phyloP scores from a whole-genome alignment of 1,284 basidiomycete species.

The Fereydounia khargensis region DNA sequence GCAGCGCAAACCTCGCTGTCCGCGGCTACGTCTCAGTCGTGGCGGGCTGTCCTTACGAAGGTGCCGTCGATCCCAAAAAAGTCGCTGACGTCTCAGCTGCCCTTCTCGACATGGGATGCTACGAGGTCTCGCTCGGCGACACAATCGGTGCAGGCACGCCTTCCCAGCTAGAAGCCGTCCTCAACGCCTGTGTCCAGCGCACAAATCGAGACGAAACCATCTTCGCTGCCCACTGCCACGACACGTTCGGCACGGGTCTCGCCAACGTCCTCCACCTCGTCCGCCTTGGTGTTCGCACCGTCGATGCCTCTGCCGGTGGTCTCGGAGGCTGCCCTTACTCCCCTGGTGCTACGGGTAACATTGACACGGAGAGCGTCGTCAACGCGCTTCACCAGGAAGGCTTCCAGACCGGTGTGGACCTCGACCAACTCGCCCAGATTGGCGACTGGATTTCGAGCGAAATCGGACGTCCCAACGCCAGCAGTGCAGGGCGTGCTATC shows the following conservation, averaged over 20 bases:
- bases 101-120: conserved; percentile 85
- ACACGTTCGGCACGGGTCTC: conserved; percentile 79
- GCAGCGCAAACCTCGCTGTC: conserved; percentile 68
- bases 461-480: conserved; percentile 27
- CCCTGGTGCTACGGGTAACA: conserved; percentile 66
- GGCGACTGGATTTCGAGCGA: conserved; percentile 29
- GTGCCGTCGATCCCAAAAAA: conserved; percentile 67
- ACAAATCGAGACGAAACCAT: neutral
- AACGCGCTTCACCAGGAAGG: conserved; percentile 74
- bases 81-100: conserved; percentile 73
- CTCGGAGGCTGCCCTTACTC: conserved; percentile 94
- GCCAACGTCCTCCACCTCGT: conserved; percentile 61
- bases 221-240: conserved; percentile 70
- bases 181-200: conserved; percentile 67
- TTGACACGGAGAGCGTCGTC: conserved; percentile 67
- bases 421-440: conserved; percentile 25
- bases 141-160: conserved; percentile 86
- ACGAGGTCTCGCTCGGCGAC: conserved; percentile 87
- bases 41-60: conserved; percentile 76
- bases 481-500: conserved; percentile 33
- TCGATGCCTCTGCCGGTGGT: conserved; percentile 71
- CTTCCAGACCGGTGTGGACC: conserved; percentile 69
- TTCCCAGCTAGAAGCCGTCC: conserved; percentile 66
- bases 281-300: conserved; percentile 61
- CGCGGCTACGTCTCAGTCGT: conserved; percentile 81